phyloP scores from a whole-genome alignment of 192 early-diverging fungal species.

The Mortierella hygrophila region DNA sequence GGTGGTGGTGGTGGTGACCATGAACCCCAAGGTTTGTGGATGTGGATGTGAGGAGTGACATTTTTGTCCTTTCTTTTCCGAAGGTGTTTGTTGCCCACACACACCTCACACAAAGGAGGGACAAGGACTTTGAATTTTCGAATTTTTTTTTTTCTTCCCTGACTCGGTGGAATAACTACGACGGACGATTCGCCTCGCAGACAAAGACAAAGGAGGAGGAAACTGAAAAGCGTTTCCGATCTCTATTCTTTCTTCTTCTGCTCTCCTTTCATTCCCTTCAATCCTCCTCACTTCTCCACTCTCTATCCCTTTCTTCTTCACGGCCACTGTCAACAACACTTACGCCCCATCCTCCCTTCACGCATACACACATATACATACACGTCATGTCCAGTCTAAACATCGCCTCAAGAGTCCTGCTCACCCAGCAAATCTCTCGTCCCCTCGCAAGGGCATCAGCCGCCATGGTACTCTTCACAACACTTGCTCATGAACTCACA shows the following conservation, averaged over 20 bases:
- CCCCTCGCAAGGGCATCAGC: slow-evolving; percentile 22
- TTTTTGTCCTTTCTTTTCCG: slow-evolving; percentile 4
- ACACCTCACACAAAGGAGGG: not conserved
- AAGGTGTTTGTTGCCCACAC: not conserved
- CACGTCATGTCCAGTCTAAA: slow-evolving; percentile 38
- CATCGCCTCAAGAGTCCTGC: slow-evolving; percentile 28
- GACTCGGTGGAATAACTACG: slow-evolving; percentile 49
- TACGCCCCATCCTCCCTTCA: not conserved
- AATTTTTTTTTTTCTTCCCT: slow-evolving; percentile 39
- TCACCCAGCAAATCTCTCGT: slow-evolving; percentile 18
- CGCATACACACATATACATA: not conserved
- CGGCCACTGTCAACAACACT: not conserved
- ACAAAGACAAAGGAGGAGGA: not conserved
- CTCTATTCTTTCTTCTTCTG: not conserved
- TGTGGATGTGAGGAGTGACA: not conserved
- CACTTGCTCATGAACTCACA: not conserved
- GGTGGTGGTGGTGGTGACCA: not conserved
- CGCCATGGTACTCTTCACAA: slow-evolving; percentile 22
- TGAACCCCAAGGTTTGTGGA: not conserved
- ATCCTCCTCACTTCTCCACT: slow-evolving; percentile 3
- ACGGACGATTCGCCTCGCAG: not conserved
- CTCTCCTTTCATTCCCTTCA: not conserved
- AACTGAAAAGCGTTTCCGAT: not conserved
- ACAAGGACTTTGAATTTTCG: slow-evolving; percentile 14
- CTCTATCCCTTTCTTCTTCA: not conserved